Conservation (phyloP, 2,329 filamentous ascomycete species). For the Penicillium psychrosexuale region DNA sequence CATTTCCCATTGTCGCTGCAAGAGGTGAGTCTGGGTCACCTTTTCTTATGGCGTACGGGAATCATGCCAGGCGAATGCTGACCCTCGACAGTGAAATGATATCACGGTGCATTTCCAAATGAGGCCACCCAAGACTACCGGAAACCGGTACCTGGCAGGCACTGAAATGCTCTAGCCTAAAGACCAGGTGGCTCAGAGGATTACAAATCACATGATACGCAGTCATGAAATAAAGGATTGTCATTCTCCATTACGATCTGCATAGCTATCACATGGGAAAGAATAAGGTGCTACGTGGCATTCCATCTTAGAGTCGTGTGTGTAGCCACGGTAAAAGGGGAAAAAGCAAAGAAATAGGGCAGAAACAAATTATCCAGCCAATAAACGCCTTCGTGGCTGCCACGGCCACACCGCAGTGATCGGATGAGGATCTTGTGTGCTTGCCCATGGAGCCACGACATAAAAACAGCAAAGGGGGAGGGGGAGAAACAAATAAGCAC, state of each 20-base stretch:
- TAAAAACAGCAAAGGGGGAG: neutral
- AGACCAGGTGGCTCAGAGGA: neutral
- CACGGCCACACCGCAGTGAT: neutral
- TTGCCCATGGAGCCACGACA: neutral
- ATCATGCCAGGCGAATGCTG: neutral
- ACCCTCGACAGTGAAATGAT: slow-evolving; percentile 6
- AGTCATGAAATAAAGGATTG: slow-evolving; percentile 1
- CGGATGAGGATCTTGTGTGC: neutral
- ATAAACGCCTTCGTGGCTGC: slow-evolving; percentile 5
- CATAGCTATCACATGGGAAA: slow-evolving; percentile 7
- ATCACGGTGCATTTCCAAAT: slow-evolving; percentile 19
- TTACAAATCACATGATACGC: neutral
- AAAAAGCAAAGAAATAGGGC: slow-evolving; percentile 6
- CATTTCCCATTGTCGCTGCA: slow-evolving; percentile 13
- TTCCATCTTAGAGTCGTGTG: neutral
- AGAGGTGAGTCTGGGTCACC: neutral
- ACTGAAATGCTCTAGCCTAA: neutral
- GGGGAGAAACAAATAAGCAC: neutral
- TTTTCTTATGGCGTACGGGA: neutral
- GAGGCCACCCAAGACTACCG: slow-evolving; percentile 3
- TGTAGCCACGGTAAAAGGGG: neutral
- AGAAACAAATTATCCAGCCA: slow-evolving; percentile 2
- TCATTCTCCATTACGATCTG: slow-evolving; percentile 19
- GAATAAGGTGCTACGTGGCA: neutral
- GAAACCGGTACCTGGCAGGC: slow-evolving; percentile 17